Evolutionary conservation across 176 grass and related monocot genomes (phyloP).

Genomic region (Hyparrhenia diplandra): DNA sequence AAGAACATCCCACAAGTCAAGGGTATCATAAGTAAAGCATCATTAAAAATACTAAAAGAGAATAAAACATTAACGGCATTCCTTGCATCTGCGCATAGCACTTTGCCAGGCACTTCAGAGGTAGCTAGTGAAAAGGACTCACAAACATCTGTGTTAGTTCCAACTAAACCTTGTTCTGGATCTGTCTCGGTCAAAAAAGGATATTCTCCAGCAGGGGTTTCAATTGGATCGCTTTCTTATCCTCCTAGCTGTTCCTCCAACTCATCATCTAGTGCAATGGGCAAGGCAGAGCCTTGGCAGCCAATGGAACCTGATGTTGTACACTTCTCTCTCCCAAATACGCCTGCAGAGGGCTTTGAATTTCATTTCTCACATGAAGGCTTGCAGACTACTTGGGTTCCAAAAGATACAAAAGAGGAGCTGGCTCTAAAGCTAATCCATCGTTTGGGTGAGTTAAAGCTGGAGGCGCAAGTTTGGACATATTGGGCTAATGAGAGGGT

Average conservation of each 20-base stretch:
- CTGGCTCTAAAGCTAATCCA: slow-evolving; percentile 21
- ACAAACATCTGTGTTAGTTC: slow-evolving; percentile 1
- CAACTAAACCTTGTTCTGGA: background rate
- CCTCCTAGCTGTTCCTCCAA: slow-evolving; percentile 10
- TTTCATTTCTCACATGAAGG: slow-evolving; percentile 36
- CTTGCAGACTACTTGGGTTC: slow-evolving; percentile 29
- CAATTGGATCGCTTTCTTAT: slow-evolving; percentile 17
- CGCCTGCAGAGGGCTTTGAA: slow-evolving; percentile 21
- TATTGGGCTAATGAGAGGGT: slow-evolving; percentile 42
- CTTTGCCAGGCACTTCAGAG: slow-evolving; percentile 12
- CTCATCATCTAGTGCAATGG: slow-evolving; percentile 19
- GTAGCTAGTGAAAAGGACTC: slow-evolving; percentile 6
- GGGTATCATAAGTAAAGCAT: slow-evolving; percentile 12
- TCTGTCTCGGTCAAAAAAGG: background rate
- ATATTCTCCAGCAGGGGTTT: background rate
- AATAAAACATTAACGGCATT: slow-evolving; percentile 23
- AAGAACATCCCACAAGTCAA: background rate
- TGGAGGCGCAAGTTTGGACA: slow-evolving; percentile 25
- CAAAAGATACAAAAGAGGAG: slow-evolving; percentile 32
- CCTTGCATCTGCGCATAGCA: slow-evolving; percentile 19
- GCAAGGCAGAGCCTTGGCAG: background rate
- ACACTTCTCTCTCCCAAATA: slow-evolving; percentile 22
- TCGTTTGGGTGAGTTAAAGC: slow-evolving; percentile 32
- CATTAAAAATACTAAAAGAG: slow-evolving; percentile 11
- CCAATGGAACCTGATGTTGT: background rate